These are phyloP conservation scores for Mycena maculata DNA, from an alignment of 768 basidiomycete species.

Conservation along the genomic window DNA sequence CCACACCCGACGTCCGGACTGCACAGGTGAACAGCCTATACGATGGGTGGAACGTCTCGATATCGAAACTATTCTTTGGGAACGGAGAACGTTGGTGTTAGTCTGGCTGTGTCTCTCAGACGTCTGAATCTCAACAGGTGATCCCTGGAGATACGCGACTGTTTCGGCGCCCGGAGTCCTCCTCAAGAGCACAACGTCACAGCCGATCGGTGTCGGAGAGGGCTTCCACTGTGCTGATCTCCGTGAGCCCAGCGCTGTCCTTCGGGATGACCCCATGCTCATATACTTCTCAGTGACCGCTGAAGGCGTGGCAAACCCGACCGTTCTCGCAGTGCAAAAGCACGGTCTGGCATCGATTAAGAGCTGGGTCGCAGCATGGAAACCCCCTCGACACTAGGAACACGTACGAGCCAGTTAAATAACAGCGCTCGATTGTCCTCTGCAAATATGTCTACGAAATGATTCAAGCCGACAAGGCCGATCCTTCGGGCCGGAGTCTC, in stretches of 20 bases:
- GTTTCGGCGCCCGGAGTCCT: slow-evolving; percentile 66
- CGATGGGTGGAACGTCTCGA: slow-evolving; percentile 70
- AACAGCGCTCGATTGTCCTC: too few relatives aligned
- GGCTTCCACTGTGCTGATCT: slow-evolving; percentile 81
- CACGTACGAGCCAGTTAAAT: too few relatives aligned
- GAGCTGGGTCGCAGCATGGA: slow-evolving; percentile 66
- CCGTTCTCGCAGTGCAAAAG: slow-evolving; percentile 64
- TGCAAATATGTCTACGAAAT: too few relatives aligned
- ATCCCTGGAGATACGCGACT: slow-evolving; percentile 80
- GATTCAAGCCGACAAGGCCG: too few relatives aligned
- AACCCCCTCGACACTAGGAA: too few relatives aligned
- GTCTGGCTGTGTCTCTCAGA: background rate
- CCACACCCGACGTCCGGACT: slow-evolving; percentile 57
- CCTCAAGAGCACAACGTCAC: slow-evolving; percentile 59
- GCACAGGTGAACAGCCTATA: slow-evolving; percentile 60
- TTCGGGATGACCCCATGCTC: background rate
- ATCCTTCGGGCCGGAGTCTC: too few relatives aligned
- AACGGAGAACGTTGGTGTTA: slow-evolving; percentile 69
- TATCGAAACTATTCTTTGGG: slow-evolving; percentile 73
- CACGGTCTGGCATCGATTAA: slow-evolving; percentile 65
- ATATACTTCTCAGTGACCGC: slow-evolving; percentile 10
- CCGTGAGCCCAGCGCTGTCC: slow-evolving; percentile 31
- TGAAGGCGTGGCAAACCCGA: slow-evolving; percentile 57
- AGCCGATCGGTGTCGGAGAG: slow-evolving; percentile 68
- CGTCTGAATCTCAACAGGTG: slow-evolving; percentile 53